A percentile compares a stretch with the other conserved stretches of the same genome.
Conservation (phyloP, 306 rosid genomes). For the Trifolium pratense region DNA sequence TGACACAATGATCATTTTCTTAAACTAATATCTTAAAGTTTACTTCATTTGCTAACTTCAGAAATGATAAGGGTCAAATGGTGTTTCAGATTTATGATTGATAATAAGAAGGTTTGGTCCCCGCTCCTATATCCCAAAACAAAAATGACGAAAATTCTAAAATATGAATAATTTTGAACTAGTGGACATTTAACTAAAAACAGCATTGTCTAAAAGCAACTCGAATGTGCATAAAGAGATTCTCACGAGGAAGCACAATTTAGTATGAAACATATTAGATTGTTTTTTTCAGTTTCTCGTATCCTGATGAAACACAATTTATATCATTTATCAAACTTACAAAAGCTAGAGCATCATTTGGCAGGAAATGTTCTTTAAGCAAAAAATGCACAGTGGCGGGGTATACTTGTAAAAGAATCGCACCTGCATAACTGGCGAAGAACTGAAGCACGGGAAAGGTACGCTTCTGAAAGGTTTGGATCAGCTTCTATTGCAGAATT, state of each 20-base stretch:
- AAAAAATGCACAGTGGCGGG: not conserved
- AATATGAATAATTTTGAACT: no score
- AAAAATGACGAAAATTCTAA: no score
- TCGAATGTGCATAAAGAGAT: no score
- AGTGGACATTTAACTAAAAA: no score
- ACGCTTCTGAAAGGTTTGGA: constrained; percentile 88
- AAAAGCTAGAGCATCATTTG: constrained; percentile 20
- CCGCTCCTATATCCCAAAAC: no score
- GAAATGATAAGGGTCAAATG: not conserved
- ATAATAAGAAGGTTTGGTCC: no score
- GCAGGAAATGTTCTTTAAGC: constrained; percentile 10
- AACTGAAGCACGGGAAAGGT: constrained; percentile 78
- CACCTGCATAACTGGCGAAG: constrained; percentile 97
- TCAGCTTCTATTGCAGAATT: constrained; percentile 95
- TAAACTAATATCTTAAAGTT: constrained; percentile 33
- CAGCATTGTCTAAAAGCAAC: no score
- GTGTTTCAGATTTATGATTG: not conserved
- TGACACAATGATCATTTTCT: constrained; percentile 24
- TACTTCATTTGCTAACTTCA: constrained; percentile 16
- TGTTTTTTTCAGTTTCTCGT: constrained; percentile 17
- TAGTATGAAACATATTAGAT: not conserved
- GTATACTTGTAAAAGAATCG: constrained; percentile 31
- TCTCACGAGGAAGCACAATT: no score
- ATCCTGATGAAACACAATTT: constrained; percentile 24
- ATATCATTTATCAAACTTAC: constrained; percentile 23